Base-by-base conservation (phyloP, 805 yeast species). In the Ogataea paradorogensis region DNA sequence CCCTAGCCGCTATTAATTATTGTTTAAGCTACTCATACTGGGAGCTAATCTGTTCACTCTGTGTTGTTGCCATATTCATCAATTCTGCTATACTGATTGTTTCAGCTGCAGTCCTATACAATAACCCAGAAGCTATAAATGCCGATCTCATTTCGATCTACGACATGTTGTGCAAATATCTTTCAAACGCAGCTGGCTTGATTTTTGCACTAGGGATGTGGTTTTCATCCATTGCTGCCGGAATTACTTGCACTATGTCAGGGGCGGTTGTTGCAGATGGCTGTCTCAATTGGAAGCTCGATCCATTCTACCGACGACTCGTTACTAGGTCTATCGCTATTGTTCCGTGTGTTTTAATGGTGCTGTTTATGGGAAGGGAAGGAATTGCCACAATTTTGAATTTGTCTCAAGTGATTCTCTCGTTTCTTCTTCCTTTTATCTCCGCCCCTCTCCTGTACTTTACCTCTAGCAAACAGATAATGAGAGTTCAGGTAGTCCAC, bases 251-350 rank as follows among this genome's bases (percentile, higher is more conserved):
- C 59, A 90, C 97, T 0, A 83, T 90, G 66, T 87, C 95, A 0
- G 96, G 96, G 8, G 95, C 90, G 62, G 80, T 90, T 51, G 96
- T 90, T 2, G 77, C 88, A 50, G 97, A 90, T 59, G 97, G 97
- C 1, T 91, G 86, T 55, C 67, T 90, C 27, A 74, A 80, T 38
- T 89, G 96, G 96, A 78, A 74, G 2, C 49, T 86, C 29, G 73
- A 70, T 45, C 96, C 96, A 3, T 82, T 95, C 85, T 54, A 82
- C 35, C 73, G 96, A 57, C 70, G 96, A 48, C 56, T 90, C 8
- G 69, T 80, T 9, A 90, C 96, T 0, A 73, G 97, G 55, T 63
- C 76, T 6, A 81, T 90, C 30, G 80, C 95, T 1, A 82, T 90
- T 24, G 59, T 86, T 11, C 97, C 97, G 9, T 85, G 95, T 58